Evolutionary conservation across 2,329 filamentous ascomycete genomes (phyloP).

Genomic region (Aspergillus pseudonomiae): DNA sequence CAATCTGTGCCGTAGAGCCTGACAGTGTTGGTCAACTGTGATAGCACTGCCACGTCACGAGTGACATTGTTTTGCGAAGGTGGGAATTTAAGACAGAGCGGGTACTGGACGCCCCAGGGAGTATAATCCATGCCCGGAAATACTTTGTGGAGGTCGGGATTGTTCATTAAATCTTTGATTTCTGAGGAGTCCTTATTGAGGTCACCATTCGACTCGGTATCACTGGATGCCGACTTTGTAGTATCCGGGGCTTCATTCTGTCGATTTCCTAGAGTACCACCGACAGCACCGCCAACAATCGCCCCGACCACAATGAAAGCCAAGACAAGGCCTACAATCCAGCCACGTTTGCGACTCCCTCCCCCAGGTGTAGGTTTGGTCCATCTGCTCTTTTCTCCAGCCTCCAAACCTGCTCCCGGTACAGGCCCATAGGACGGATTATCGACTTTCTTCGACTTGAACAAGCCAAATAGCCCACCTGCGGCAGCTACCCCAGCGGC

Average conservation of each 20-base stretch:
- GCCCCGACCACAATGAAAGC: slow-evolving; percentile 68
- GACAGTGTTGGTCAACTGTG: slow-evolving; percentile 84
- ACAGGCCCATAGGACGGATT: slow-evolving; percentile 62
- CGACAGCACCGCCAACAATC: slow-evolving; percentile 73
- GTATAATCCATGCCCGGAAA: slow-evolving; percentile 97
- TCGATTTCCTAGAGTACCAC: slow-evolving; percentile 66
- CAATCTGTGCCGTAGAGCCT: slow-evolving; percentile 94
- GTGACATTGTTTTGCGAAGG: slow-evolving; percentile 95
- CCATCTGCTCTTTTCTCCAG: slow-evolving; percentile 68
- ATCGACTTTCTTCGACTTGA: slow-evolving; percentile 44
- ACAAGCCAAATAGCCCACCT: slow-evolving; percentile 47
- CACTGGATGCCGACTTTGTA: slow-evolving; percentile 60
- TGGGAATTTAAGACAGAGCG: slow-evolving; percentile 73
- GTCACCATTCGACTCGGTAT: slow-evolving; percentile 67
- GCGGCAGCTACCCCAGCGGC: slow-evolving; percentile 48
- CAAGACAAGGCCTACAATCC: slow-evolving; percentile 68
- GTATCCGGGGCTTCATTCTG: slow-evolving; percentile 45
- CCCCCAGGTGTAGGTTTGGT: slow-evolving; percentile 58
- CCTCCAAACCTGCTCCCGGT: slow-evolving; percentile 32
- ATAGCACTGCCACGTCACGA: slow-evolving; percentile 84
- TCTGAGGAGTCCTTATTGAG: slow-evolving; percentile 73
- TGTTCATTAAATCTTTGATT: slow-evolving; percentile 81
- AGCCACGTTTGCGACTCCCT: slow-evolving; percentile 68
- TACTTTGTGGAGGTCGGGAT: slow-evolving; percentile 81
- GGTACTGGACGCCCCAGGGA: slow-evolving; percentile 86